Evolutionary conservation across 2,329 filamentous ascomycete genomes (phyloP), one percentile per base, ranked within the genome.

Genomic region (Penicillium sp.): DNA sequence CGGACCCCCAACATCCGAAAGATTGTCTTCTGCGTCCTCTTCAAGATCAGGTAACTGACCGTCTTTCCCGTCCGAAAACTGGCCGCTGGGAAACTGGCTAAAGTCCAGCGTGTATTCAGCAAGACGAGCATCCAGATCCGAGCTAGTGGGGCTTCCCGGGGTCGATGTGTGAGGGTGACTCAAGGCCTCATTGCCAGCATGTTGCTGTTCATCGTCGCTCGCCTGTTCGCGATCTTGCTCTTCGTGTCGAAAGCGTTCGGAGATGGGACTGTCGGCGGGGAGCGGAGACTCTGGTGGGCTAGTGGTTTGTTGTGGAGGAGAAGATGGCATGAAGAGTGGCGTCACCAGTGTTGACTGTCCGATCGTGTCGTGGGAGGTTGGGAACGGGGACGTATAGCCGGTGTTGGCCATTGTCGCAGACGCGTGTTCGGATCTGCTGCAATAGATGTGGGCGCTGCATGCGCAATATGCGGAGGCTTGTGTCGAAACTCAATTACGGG

Each of bases 31-130:
- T 12, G 57, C 56, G 24, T 64, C 57, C 7, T 60, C 44, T 3
- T 64, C 59, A 27, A 61, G 46, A 8, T 63, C 65, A 2, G 60
- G 61, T 9, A 68, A 42, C 13, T 51, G 49, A 3, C 61, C 63
- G 1, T 61, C 52, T 8, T 51, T 56, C 12, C 50, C 58, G 7
- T 64, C 51, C 6, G 54, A 59, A 38, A 59, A 54, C 12, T 58
- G 49, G 20, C 58, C 57, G 29, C 65, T 66, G 2, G 66, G 63
- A 15, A 73, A 66, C 39, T 66, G 66, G 44, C 63, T 65, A 45
- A 71, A 69, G 54, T 73, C 70, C 35, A 74, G 55, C 4, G 66
- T 69, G 39, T 72, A 73, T 31, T 72, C 63, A 28, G 68, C 68
- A 9, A 73, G 63, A 32, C 70, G 66, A 13, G 66, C 66, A 58